Percentiles rank a stretch among this genome's conserved stretches.
phyloP scores from a whole-genome alignment of 1,284 basidiomycete species.

The Tilletia indica region DNA sequence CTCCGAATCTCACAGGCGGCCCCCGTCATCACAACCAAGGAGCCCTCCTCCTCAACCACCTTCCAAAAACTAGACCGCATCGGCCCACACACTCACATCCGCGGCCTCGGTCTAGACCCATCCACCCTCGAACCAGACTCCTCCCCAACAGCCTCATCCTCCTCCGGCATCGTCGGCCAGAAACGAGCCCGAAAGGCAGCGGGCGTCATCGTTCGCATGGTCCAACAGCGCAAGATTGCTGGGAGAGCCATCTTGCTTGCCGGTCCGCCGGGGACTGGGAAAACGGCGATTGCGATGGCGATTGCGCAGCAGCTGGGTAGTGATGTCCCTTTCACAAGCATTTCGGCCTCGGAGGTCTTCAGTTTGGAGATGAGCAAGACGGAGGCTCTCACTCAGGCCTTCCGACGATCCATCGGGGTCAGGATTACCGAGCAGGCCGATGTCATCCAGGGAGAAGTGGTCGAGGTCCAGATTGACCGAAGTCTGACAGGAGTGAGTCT shows the following conservation, averaged over 20 bases:
- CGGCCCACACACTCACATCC: conserved; percentile 18
- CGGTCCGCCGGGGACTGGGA: conserved; percentile 91
- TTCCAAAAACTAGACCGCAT: conserved; percentile 18
- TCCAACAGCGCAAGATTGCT: conserved; percentile 89
- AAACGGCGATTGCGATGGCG: conserved; percentile 91
- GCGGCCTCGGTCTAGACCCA: conserved; percentile 29
- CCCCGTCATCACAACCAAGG: conserved; percentile 14
- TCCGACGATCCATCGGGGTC: conserved; percentile 90
- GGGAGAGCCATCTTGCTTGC: conserved; percentile 93
- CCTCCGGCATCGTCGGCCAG: conserved; percentile 95
- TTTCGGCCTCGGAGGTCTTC: conserved; percentile 95
- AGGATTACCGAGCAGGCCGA: conserved; percentile 97
- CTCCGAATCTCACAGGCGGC: neutral
- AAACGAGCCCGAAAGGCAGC: conserved; percentile 91
- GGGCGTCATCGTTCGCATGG: conserved; percentile 96
- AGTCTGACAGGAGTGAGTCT: conserved; percentile 85
- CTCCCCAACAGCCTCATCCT: conserved; percentile 60
- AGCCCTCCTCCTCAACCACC: conserved; percentile 13
- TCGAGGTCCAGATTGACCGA: conserved; percentile 96
- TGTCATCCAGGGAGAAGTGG: conserved; percentile 95
- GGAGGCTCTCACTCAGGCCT: conserved; percentile 93
- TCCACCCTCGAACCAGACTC: conserved; percentile 14
- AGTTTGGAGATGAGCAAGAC: conserved; percentile 95
- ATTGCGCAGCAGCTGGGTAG: conserved; percentile 93
- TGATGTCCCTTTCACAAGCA: conserved; percentile 96